These are phyloP conservation scores for Leccinum fibrillosum DNA, from an alignment of 768 basidiomycete species.

Conservation along the genomic window DNA sequence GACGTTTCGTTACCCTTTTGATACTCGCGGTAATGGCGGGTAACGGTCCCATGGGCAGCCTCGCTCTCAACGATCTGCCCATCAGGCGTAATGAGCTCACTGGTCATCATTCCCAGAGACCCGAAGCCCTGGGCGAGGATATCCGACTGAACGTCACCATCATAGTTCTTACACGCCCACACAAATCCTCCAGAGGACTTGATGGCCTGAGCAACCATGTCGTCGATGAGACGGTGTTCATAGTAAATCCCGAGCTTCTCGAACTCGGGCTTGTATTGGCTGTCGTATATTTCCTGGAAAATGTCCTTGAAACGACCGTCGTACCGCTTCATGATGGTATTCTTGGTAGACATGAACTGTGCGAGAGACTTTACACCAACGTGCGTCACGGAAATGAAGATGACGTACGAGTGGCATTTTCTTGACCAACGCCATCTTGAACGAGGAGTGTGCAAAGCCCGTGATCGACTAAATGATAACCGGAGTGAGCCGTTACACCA, in stretches of 20 bases:
- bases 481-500: not conserved
- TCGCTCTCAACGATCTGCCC: constrained; percentile 91
- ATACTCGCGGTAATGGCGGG: constrained; percentile 94
- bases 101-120: constrained; percentile 96
- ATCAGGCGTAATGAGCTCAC: constrained; percentile 92
- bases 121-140: constrained; percentile 99
- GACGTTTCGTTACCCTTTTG: constrained; percentile 98
- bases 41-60: constrained; percentile 96
- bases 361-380: not conserved
- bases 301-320: constrained; percentile 99
- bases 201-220: constrained; percentile 98
- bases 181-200: constrained; percentile 94
- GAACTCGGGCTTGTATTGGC: constrained; percentile 69
- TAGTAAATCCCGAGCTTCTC: constrained; percentile 77
- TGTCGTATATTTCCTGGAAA: constrained; percentile 94
- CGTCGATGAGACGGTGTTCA: constrained; percentile 95
- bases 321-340: constrained; percentile 96
- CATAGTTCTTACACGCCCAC: constrained; percentile 75
- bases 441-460: constrained; percentile 95
- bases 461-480: constrained; percentile 62
- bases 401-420: constrained; percentile 66
- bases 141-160: constrained; percentile 86
- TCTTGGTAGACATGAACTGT: constrained; percentile 97
- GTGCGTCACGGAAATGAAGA: constrained; percentile 7
- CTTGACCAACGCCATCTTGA: constrained; percentile 91